Evolutionary conservation across 176 grass and related monocot genomes (phyloP), one percentile per base, ranked within the genome.

Genomic region (Eragrostis curvula): DNA sequence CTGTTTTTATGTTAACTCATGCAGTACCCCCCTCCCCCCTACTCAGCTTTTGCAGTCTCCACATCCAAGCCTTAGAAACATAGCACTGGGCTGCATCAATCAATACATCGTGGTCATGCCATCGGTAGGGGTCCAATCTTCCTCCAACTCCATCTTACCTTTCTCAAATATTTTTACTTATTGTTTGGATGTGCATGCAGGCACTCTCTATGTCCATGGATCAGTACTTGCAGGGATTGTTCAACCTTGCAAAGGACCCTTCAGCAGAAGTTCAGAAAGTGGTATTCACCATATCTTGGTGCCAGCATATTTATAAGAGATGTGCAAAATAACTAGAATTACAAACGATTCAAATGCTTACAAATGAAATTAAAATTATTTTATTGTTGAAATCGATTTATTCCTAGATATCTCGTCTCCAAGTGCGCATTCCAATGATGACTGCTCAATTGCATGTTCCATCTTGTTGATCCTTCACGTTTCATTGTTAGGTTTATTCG

Each of bases 31-130:
- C n/a, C n/a, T n/a, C n/a, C n/a, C n/a, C n/a, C n/a, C n/a, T n/a
- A n/a, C n/a, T n/a, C 90, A 98, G 96, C 85, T 98, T 85, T 98
- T 98, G 30, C 96, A 91, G 56, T 98, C 96, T 70, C 88, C 93
- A 40, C 92, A 98, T 81, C 87, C 96, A 43, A 77, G 56, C 69
- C 85, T 98, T 75, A 91, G 96, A 86, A 98, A 95, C 63, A 73
- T 98, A 79, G 85, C 96, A 18, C 74, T 98, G 66, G 93, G 92
- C 46, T 98, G 93, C 79, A 88, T 93, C 32, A 98, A 98, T 74
- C 96, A 98, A 58, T 98, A 93, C 77, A 88, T 98, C 32, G 92
- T 98, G 18, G 88, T 91, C 48, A 95, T 98, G 96, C 96, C 96
- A 62, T 73, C 84, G 24, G 96, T 98, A 93, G 80, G 78, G 69